Base-by-base conservation (phyloP, 768 basidiomycete genomes). In the Asterophora lycoperdoides region DNA sequence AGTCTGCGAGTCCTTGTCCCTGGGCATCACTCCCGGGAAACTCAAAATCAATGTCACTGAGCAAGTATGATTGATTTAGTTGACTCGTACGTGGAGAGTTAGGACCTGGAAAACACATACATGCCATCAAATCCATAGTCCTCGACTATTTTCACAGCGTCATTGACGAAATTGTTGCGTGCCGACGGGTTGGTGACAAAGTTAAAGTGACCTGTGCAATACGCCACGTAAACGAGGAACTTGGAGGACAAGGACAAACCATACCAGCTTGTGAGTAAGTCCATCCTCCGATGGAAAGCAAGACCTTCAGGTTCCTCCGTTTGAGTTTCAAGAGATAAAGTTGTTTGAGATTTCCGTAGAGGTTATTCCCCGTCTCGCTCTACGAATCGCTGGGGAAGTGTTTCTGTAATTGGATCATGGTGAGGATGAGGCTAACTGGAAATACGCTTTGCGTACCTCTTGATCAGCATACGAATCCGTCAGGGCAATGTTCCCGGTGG, bases 111-210 rank as follows among this genome's bases (percentile, higher is more conserved):
- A 14, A 13, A 15, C 7, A 62, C 79, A 46, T 55, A 81, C 83
- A 88, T 77, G 44, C 89, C 89, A 57, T 91, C 89, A 43, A 93
- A 79, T 0, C 89, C 89, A 49, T 89, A 86, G 62, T 91, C 82
- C 57, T 84, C 77, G 40, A 86, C 68, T 8, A 89, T 58, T 39
- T 75, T 72, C 20, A 90, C 79, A 1, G 86, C 84, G 49, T 67
- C 77, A 43, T 61, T 57, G 23, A 86, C 81, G 57, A 88, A 88
- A 10, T 67, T 80, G 9, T 74, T 68, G 8, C 82, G 78, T 54
- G 70, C 68, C 19, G 64, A 58, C 0, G 77, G 54, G 37, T 73
- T 66, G 1, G 79, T 79, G 41, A 88, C 75, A 61, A 86, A 86
- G 52, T 69, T 66, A 62, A 88, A 86, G 58, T 86, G 83, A 10